These are phyloP conservation scores for Pyrenophora teres DNA, from an alignment of 2,329 filamentous ascomycete genomes.

Conservation along the genomic window DNA sequence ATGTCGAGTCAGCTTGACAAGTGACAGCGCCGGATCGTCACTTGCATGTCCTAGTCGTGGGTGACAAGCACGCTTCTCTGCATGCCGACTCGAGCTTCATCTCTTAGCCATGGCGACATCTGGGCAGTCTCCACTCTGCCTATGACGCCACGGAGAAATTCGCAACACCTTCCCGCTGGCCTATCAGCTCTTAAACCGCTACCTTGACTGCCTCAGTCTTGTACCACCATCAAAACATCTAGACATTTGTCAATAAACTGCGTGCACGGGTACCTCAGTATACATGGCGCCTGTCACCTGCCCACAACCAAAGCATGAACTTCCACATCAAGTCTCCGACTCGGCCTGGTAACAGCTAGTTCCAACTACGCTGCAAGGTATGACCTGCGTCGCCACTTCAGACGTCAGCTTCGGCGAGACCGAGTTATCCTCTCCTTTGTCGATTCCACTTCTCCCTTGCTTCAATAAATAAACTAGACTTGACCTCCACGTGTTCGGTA, in stretches of 20 bases:
- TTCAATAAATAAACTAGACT: too few species aligned
- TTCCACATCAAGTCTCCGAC: not conserved
- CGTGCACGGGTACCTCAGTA: slow-evolving; percentile 8
- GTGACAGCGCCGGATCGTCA: slow-evolving; percentile 22
- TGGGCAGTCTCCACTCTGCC: not conserved
- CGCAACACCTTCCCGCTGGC: slow-evolving; percentile 12
- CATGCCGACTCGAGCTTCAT: not conserved
- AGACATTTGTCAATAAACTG: slow-evolving; percentile 31
- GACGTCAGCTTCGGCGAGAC: not conserved
- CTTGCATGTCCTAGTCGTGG: slow-evolving; percentile 3
- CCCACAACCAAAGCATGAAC: slow-evolving; percentile 1
- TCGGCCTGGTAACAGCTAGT: not conserved
- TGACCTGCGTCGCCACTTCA: not conserved
- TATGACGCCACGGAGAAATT: slow-evolving; percentile 1
- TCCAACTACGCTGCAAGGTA: slow-evolving; percentile 9
- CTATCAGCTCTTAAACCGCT: slow-evolving; percentile 4
- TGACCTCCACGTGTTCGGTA: not conserved
- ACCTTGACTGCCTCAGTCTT: slow-evolving; percentile 22
- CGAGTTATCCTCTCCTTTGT: not conserved
- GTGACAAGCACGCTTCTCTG: not conserved
- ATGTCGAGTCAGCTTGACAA: slow-evolving; percentile 26
- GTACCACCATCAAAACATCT: slow-evolving; percentile 12
- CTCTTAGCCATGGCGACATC: not conserved
- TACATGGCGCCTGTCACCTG: slow-evolving; percentile 14
- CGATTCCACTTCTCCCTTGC: too few species aligned